Percentiles rank a stretch among this genome's conserved stretches.
Conservation (phyloP, 1,139 yeast genomes). For the Saccharomyces uvarum region DNA sequence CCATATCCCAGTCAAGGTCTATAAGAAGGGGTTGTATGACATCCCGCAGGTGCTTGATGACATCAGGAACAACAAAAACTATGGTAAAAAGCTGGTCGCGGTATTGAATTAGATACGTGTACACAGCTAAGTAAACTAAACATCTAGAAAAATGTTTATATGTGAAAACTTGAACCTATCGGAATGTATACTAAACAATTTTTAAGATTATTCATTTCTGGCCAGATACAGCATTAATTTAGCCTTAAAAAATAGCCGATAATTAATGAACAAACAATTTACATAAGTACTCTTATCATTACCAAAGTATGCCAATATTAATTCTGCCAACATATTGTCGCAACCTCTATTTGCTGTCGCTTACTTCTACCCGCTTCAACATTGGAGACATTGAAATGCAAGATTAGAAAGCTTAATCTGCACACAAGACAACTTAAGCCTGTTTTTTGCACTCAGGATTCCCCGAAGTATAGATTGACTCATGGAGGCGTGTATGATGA, state of each 20-base stretch:
- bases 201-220: not conserved
- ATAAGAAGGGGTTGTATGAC: slow-evolving; percentile 3
- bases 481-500: not conserved
- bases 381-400: not conserved
- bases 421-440: not conserved
- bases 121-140: not conserved
- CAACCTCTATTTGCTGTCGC: no score
- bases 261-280: not conserved
- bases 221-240: not conserved
- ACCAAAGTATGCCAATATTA: no score
- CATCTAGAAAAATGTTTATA: not conserved
- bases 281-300: not conserved
- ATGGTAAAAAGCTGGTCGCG: slow-evolving; percentile 28
- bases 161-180: not conserved
- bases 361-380: not conserved
- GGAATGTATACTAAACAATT: not conserved
- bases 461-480: not conserved
- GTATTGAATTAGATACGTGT: not conserved
- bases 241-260: not conserved
- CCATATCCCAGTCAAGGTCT: slow-evolving; percentile 25
- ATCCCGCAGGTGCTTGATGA: slow-evolving; percentile 19
- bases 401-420: not conserved
- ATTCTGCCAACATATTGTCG: no score
- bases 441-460: not conserved
- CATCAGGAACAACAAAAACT: slow-evolving; percentile 24